Base-by-base conservation (phyloP, 2,329 filamentous ascomycete genomes). In the Colletotrichum camelliae region DNA sequence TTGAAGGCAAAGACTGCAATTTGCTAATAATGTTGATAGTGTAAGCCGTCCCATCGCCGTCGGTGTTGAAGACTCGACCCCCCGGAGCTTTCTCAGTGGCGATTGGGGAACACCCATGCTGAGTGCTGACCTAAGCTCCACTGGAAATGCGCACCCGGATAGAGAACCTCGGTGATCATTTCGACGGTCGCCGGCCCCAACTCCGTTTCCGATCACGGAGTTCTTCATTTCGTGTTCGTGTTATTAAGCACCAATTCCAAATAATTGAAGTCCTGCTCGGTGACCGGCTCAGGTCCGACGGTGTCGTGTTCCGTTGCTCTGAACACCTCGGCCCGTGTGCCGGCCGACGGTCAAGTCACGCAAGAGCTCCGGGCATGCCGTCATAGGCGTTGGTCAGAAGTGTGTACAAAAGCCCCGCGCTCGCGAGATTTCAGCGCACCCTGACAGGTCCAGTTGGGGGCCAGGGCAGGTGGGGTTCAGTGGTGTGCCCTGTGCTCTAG, bases 61-160 rank as follows among this genome's bases (percentile, higher is more conserved):
- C 67, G 57, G 69, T 66, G 69, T 68, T 65, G 39, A 39, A 75
- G 27, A 29, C 13, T 37, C 29, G 15, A 58, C 37, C 70, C 16
- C 21, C 39, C 73, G 27, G 43, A 58, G 64, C 62, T 35, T 37
- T 48, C 37, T 37, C 33, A 69, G 70, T 76, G 70, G 64, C 58
- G 43, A 61, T 66, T 39, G 16, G 21, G 31, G 52, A 21, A 37
- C 61, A 60, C 58, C 55, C n/a, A 65, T 73, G 74, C 70, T 76
- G 74, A 74, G 70, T 73, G 74, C 70, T 76, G 74, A 76, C 74
- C 67, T 76, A 76, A 76, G 70, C 70, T 61, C 27, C 12, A 27
- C 18, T 33, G 58, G 29, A 37, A 62, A 21, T 74, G 70, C 48
- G 74, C 21, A 76, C 74, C 70, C 61, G 57, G 70, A 74, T 74